Evolutionary conservation across 2,329 filamentous ascomycete genomes (phyloP), one percentile per base, ranked within the genome.

Genomic region (Trichoderma oligosporum): DNA sequence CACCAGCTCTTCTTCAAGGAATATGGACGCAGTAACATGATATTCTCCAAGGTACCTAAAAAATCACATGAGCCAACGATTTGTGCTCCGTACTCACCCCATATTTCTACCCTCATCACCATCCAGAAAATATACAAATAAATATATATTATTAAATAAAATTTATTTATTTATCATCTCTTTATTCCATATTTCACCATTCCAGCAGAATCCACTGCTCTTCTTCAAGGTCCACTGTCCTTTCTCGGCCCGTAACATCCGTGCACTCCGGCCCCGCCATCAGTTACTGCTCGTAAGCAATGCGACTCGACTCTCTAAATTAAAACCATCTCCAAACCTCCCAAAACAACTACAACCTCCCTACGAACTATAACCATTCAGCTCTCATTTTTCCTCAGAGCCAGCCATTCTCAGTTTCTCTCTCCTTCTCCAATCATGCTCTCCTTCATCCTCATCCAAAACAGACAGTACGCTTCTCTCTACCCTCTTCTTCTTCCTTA

Each of bases 371-470:
- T n/a, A n/a, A n/a, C n/a, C n/a, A n/a, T n/a, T n/a, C n/a, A n/a
- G n/a, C n/a, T n/a, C n/a, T n/a, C n/a, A n/a, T n/a, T n/a, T n/a
- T n/a, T n/a, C n/a, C n/a, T n/a, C n/a, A n/a, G n/a, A n/a, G n/a
- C n/a, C n/a, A n/a, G 18, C 51, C 25, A 29, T 45, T 18, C 27
- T 7, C n/a, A n/a, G n/a, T n/a, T n/a, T n/a, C 7, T 6, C 46
- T 29, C 11, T 16, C 9, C 22, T n/a, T 22, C 39, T 9, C 22
- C 22, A 20, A 63, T 53, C 52, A 80, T 94, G 71, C 83, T 95
- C 66, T 95, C 90, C 54, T 95, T 95, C 69, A 93, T 95, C 64
- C 78, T 95, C 62, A 92, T 95, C 56, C 90, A 95, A 70, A 95
- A 95, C 72, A 84, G 90, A 65, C 91, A 96, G 89, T 93, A 74